Evolutionary conservation across 2,329 filamentous ascomycete species (phyloP), one percentile per base, ranked within the genome.

Genomic region (Ambrosiella beaveri): DNA sequence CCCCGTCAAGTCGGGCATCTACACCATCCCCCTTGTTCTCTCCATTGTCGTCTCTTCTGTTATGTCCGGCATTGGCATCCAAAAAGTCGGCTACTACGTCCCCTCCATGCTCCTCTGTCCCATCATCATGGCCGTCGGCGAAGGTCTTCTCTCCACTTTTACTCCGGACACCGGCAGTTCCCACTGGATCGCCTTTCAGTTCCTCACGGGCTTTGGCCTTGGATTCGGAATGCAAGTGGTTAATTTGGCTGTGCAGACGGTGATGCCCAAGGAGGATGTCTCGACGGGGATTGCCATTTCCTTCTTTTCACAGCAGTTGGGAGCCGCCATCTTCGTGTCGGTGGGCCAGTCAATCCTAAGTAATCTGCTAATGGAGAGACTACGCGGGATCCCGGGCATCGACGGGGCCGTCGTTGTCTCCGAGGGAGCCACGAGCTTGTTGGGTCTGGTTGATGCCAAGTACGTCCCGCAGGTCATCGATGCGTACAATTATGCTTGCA

Each of bases 401-500:
- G 68, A 74, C 38, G 64, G 74, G 0, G 64, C 74, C 0, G 61
- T 64, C 4, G 73, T 80, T 44, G 67, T 77, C 58, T 68, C 66
- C 7, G 73, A 69, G 7, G 78, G 78, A 37, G 77, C 75, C n/a
- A 88, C 84, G 0, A 75, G 80, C 52, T 71, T 90, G 19, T 75
- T 76, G 60, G 65, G 70, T 0, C 66, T 71, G 1, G 77, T 87
- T 35, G 70, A 75, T 0, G 62, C 68, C 0, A 63, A 78, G 60
- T 77, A 73, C 59, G 66, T 82, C 3, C 64, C 67, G 1, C 69
- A 71, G 0, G 81, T 89, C 7, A 70, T 82, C 1, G 62, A 71
- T 0, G 83, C 81, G 0, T 88, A 88, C 70, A 86, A 86, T 65
- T 68, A 73, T 49, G 78, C 82, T 0, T 71, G 85, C 41, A 79